phyloP scores from a whole-genome alignment of 768 basidiomycete species.

The Leccinum incarnatum region DNA sequence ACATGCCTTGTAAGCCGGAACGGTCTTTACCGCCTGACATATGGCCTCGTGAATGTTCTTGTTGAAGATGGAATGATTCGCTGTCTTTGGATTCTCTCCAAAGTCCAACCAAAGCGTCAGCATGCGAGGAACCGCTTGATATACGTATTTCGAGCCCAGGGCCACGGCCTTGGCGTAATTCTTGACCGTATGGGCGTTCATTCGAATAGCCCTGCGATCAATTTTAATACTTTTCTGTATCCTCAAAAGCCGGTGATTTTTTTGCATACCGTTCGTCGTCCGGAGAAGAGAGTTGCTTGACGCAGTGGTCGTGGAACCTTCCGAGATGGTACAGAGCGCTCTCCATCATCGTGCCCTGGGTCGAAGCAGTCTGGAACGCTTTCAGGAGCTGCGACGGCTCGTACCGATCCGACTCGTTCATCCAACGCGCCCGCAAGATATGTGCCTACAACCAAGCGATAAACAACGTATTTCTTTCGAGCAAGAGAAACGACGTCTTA shows the following conservation, averaged over 20 bases:
- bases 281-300: constrained; percentile 45
- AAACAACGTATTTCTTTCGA: neutral
- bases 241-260: neutral
- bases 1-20: constrained; percentile 79
- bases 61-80: constrained; percentile 39
- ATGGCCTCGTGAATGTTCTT: constrained; percentile 58
- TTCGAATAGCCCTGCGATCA: constrained; percentile 49
- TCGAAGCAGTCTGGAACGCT: constrained; percentile 51
- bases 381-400: constrained; percentile 60
- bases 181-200: constrained; percentile 65
- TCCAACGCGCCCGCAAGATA: constrained; percentile 86
- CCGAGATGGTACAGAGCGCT: constrained; percentile 85
- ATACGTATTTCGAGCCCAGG: constrained; percentile 91
- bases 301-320: constrained; percentile 81
- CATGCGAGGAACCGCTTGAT: constrained; percentile 91
- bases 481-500: constrained; percentile 19
- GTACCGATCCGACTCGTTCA: constrained; percentile 84
- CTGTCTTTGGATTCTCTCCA: constrained; percentile 51
- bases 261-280: constrained; percentile 54
- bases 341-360: constrained; percentile 63
- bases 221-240: neutral
- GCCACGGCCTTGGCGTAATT: constrained; percentile 69
- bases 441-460: constrained; percentile 50
- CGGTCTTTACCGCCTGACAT: constrained; percentile 49
- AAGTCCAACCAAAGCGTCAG: constrained; percentile 94